Evolutionary conservation across 352 stramenopile genomes (phyloP).

Genomic region (Lagenidium giganteum): DNA sequence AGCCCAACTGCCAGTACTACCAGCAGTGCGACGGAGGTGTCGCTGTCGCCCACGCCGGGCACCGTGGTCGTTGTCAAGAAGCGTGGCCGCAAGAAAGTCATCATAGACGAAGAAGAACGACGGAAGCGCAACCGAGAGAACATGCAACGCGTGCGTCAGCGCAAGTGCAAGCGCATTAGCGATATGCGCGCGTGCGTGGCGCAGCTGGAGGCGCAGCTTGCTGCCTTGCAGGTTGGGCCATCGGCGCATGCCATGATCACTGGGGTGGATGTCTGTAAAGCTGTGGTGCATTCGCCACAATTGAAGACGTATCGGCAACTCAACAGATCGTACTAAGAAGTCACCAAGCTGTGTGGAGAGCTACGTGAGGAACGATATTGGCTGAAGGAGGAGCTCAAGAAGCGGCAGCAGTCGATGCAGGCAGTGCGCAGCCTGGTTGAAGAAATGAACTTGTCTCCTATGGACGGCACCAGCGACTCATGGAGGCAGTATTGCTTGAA

Average conservation of each 20-base stretch:
- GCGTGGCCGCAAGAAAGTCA: not conserved
- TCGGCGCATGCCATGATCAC: too few relatives aligned
- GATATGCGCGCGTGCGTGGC: constrained; percentile 24
- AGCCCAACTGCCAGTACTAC: not conserved
- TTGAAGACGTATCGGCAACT: not conserved
- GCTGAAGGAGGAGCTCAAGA: not conserved
- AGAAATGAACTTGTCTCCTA: too few relatives aligned
- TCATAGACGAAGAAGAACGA: constrained; percentile 12
- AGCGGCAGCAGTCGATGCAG: not conserved
- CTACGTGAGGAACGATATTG: not conserved
- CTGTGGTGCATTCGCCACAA: not conserved
- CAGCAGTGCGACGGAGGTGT: too few relatives aligned
- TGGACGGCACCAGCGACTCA: too few relatives aligned
- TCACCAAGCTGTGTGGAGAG: too few relatives aligned
- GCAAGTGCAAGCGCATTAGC: constrained; percentile 17
- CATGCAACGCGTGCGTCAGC: constrained; percentile 32
- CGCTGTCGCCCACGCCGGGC: too few relatives aligned
- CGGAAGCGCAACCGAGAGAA: constrained; percentile 36
- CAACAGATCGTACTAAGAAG: too few relatives aligned
- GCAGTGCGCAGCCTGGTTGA: too few relatives aligned
- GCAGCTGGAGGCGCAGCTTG: constrained; percentile 23
- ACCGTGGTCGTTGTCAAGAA: not conserved
- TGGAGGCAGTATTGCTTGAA: too few relatives aligned
- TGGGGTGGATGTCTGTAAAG: not conserved
- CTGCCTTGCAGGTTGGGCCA: not conserved